phyloP scores from a whole-genome alignment of 2,329 filamentous ascomycete genomes.

The Alternaria sp. region DNA sequence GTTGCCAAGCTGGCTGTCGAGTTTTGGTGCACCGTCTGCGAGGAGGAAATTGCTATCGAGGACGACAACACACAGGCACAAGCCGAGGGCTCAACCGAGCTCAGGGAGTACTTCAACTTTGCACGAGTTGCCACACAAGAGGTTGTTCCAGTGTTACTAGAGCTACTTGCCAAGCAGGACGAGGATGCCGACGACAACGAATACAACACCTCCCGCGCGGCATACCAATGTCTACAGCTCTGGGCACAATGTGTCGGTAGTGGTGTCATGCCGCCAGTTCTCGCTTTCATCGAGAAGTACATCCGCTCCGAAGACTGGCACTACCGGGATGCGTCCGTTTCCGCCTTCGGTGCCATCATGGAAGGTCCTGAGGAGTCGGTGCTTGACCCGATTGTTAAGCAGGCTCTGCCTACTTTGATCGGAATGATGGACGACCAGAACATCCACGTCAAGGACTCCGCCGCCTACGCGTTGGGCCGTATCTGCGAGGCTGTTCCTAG shows the following conservation, averaged over 20 bases:
- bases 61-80: constrained; percentile 86
- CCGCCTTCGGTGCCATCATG: constrained; percentile 98
- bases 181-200: constrained; percentile 97
- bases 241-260: constrained; percentile 91
- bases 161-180: constrained; percentile 93
- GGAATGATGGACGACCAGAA: constrained; percentile 90
- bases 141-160: constrained; percentile 89
- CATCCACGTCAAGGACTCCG: constrained; percentile 92
- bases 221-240: constrained; percentile 95
- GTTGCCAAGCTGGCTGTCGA: constrained; percentile 98
- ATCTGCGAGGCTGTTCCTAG: constrained; percentile 94
- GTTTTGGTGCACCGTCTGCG: constrained; percentile 99
- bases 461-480: constrained; percentile 92
- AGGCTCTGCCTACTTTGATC: constrained; percentile 90
- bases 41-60: constrained; percentile 97
- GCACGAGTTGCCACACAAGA: constrained; percentile 90
- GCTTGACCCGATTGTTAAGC: constrained; percentile 92
- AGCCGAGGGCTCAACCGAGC: constrained; percentile 78
- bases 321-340: constrained; percentile 91
- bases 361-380: constrained; percentile 94
- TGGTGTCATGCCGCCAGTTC: constrained; percentile 83
- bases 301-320: constrained; percentile 94
- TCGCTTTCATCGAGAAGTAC: constrained; percentile 90
- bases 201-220: constrained; percentile 93
- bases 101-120: constrained; percentile 95